Conservation (phyloP, 1,139 yeast species). For the Saccharomyces hybrid region DNA sequence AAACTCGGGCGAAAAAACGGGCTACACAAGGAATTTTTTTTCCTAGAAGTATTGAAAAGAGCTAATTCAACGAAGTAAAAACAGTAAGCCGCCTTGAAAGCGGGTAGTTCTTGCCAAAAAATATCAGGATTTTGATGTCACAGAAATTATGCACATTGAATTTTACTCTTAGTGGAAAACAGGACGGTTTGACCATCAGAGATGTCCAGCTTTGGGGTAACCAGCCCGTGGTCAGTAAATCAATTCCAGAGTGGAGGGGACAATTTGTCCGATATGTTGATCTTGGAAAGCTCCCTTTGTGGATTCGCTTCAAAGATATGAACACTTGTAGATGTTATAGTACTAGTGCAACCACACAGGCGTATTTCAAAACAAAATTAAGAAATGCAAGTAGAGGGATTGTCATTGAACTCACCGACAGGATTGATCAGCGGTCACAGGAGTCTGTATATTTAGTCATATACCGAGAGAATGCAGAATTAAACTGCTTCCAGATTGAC, state of each 20-base stretch:
- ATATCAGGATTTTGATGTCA: conserved; percentile 3
- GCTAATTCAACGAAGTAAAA: not conserved
- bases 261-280: conserved; percentile 23
- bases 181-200: conserved; percentile 17
- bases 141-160: conserved; percentile 13
- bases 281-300: conserved; percentile 24
- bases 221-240: conserved; percentile 1
- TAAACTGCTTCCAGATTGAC: not conserved
- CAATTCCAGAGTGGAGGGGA: conserved; percentile 10
- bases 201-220: conserved; percentile 27
- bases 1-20: not conserved
- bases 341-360: conserved; percentile 20
- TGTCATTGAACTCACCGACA: conserved; percentile 11
- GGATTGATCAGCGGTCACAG: not conserved
- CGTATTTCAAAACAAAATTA: conserved; percentile 25
- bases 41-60: not conserved
- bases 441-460: not conserved
- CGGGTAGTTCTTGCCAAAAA: not conserved
- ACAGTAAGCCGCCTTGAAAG: not conserved
- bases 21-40: not conserved
- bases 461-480: not conserved
- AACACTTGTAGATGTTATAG: conserved; percentile 17
- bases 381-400: conserved; percentile 21
- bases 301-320: conserved; percentile 12
- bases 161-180: conserved; percentile 18